These are phyloP conservation scores for Eimeria praecox DNA, from an alignment of 169 alveolate species.

Conservation along the genomic window DNA sequence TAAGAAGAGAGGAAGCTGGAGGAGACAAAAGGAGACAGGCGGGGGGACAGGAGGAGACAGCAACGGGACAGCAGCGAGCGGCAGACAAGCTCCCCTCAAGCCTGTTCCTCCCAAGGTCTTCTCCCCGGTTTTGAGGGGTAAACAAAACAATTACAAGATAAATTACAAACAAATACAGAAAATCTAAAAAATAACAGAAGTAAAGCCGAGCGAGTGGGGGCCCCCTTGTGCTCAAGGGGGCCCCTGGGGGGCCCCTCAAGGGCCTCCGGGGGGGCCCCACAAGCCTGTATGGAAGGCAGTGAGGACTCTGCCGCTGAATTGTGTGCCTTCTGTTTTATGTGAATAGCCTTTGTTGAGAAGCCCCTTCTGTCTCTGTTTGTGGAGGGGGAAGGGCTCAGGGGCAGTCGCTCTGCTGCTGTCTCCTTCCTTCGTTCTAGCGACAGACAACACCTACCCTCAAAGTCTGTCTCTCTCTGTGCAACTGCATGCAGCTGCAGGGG, in stretches of 20 bases:
- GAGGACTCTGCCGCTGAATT: not conserved
- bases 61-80: not conserved
- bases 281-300: not conserved
- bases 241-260: constrained; percentile 19
- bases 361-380: not conserved
- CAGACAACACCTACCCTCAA: not conserved
- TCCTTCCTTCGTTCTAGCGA: not conserved
- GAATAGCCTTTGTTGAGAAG: not conserved
- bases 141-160: not conserved
- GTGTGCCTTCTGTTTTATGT: not conserved
- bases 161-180: not conserved
- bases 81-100: not conserved
- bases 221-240: not conserved
- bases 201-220: not conserved
- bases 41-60: not conserved
- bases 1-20: not conserved
- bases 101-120: not conserved
- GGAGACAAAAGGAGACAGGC: not conserved
- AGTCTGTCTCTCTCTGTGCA: not conserved
- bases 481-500: not conserved
- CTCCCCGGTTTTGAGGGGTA: not conserved
- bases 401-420: not conserved
- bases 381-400: not conserved
- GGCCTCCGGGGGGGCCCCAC: not conserved
- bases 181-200: not conserved